phyloP scores from a whole-genome alignment of 2,329 filamentous ascomycete species.

The Stylonectria norvegica region DNA sequence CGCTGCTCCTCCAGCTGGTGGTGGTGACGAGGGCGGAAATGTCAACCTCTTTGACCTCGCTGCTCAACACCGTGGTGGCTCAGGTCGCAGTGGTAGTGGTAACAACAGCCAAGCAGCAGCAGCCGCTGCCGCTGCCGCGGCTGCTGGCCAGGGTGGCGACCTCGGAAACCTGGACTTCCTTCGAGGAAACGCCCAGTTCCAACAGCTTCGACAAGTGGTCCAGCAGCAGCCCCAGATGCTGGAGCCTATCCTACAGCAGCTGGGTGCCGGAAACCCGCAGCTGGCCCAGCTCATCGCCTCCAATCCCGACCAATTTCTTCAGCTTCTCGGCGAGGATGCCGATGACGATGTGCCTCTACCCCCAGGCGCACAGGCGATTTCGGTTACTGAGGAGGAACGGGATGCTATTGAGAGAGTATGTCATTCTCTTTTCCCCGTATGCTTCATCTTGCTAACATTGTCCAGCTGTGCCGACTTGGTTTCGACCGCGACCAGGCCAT shows the following conservation, averaged over 20 bases:
- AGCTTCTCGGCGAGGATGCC: slow-evolving; percentile 81
- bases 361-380: slow-evolving; percentile 83
- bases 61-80: slow-evolving; percentile 63
- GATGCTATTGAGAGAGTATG: slow-evolving; percentile 92
- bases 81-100: slow-evolving; percentile 42
- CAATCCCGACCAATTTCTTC: slow-evolving; percentile 90
- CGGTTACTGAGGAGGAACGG: slow-evolving; percentile 91
- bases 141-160: slow-evolving; percentile 51
- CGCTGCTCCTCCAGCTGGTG: slow-evolving; percentile 37
- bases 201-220: slow-evolving; percentile 93
- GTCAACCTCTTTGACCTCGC: slow-evolving; percentile 93
- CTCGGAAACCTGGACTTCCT: slow-evolving; percentile 87
- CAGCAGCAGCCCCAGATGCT: slow-evolving; percentile 98
- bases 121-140: slow-evolving; percentile 45
- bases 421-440: slow-evolving; percentile 28
- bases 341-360: slow-evolving; percentile 82
- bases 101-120: slow-evolving; percentile 38
- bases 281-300: slow-evolving; percentile 87
- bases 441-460: slow-evolving; percentile 4
- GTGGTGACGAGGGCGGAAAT: slow-evolving; percentile 59
- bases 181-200: slow-evolving; percentile 93
- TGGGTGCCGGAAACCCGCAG: slow-evolving; percentile 90
- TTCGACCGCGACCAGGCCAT: slow-evolving; percentile 93
- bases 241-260: slow-evolving; percentile 94
- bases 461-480: slow-evolving; percentile 81